These are phyloP conservation scores for Thyridium curvatum DNA, from an alignment of 2,329 filamentous ascomycete genomes.

Conservation along the genomic window DNA sequence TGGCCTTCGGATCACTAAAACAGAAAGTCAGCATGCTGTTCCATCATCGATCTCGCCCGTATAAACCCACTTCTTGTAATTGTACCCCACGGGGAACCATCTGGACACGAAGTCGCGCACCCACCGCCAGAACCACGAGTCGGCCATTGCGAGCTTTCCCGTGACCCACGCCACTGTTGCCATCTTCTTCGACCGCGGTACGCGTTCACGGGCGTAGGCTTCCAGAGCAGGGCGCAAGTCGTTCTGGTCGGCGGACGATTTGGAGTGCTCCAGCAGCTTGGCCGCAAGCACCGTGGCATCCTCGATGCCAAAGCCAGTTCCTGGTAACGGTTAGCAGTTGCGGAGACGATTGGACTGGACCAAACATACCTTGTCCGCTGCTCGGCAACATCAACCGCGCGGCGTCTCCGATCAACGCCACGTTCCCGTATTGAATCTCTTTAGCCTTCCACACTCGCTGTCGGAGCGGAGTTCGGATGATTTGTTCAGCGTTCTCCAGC, in stretches of 20 bases:
- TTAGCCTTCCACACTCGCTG: constrained; percentile 16
- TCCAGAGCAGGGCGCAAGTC: constrained; percentile 8
- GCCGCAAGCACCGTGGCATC: constrained; percentile 15
- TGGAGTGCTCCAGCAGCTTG: constrained; percentile 7
- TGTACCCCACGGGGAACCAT: too few relatives aligned
- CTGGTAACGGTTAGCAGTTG: neutral
- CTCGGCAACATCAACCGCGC: constrained; percentile 18
- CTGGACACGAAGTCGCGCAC: too few relatives aligned
- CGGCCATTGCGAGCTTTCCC: constrained; percentile 7
- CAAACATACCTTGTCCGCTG: constrained; percentile 10
- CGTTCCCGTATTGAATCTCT: constrained; percentile 15
- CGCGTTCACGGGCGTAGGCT: constrained; percentile 11
- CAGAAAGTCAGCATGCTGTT: too few relatives aligned
- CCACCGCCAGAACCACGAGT: too few relatives aligned
- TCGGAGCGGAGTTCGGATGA: constrained; percentile 14
- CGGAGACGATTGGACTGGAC: too few relatives aligned
- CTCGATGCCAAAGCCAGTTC: constrained; percentile 17
- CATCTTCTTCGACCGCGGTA: constrained; percentile 15
- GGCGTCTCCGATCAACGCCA: constrained; percentile 14
- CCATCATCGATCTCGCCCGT: too few relatives aligned
- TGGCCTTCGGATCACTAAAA: too few relatives aligned
- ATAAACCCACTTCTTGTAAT: too few relatives aligned
- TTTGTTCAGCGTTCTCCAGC: constrained; percentile 13
- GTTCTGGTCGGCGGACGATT: neutral
- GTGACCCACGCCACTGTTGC: constrained; percentile 9